Evolutionary conservation across 2,329 filamentous ascomycete genomes (phyloP).

Genomic region (Fusarium keratoplasticum): DNA sequence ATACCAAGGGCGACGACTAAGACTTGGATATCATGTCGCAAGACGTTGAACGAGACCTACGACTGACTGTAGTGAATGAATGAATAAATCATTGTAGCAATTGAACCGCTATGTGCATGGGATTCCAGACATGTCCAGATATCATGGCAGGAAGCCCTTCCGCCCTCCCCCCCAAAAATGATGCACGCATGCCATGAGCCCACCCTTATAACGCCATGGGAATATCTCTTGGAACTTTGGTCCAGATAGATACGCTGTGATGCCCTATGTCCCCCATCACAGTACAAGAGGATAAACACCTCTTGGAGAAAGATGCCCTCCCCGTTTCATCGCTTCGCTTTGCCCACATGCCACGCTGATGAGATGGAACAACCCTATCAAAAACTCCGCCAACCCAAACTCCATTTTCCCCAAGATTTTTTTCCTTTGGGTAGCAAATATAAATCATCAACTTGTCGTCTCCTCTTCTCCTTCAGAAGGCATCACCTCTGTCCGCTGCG

Average conservation of each 20-base stretch:
- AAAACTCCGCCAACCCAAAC: constrained; percentile 10
- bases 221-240: constrained; percentile 29
- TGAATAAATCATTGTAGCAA: constrained; percentile 5
- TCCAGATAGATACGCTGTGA: constrained; percentile 20
- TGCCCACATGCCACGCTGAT: constrained; percentile 11
- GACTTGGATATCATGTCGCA: constrained; percentile 1
- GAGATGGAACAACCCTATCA: constrained; percentile 7
- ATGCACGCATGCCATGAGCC: constrained; percentile 2
- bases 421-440: not conserved
- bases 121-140: constrained; percentile 38
- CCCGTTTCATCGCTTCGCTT: constrained; percentile 12
- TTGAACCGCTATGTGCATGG: not conserved
- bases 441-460: not conserved
- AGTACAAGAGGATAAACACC: constrained; percentile 4
- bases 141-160: not conserved
- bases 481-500: constrained; percentile 28
- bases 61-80: constrained; percentile 6
- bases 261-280: constrained; percentile 21
- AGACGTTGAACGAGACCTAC: constrained; percentile 9
- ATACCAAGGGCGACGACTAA: not conserved
- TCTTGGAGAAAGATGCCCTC: not conserved
- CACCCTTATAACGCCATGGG: constrained; percentile 26
- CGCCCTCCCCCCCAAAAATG: not conserved
- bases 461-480: constrained; percentile 13
- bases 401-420: not conserved